Evolutionary conservation across 352 stramenopile species (phyloP).

Genomic region (Phytophthora palmivora): DNA sequence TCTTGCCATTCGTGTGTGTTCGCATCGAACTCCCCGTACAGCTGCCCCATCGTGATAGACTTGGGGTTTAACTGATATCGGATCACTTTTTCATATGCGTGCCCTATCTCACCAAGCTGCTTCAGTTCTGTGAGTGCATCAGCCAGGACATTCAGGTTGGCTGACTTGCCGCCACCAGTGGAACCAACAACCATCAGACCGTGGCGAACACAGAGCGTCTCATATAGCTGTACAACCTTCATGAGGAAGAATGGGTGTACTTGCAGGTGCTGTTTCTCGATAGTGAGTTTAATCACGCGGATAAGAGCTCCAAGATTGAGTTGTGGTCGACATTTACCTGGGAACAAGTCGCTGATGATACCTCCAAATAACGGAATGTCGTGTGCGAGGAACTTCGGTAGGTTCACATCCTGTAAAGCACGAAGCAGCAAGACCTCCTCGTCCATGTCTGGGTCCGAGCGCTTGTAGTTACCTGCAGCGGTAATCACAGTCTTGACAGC

Average conservation of each 20-base stretch:
- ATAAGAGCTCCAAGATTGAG: slow-evolving; percentile 92
- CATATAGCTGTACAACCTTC: slow-evolving; percentile 95
- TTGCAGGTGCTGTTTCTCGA: slow-evolving; percentile 86
- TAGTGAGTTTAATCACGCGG: slow-evolving; percentile 88
- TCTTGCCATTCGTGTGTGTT: slow-evolving; percentile 97
- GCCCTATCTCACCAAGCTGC: slow-evolving; percentile 69
- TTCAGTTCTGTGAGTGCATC: slow-evolving; percentile 90
- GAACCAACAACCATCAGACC: slow-evolving; percentile 96
- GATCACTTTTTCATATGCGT: slow-evolving; percentile 89
- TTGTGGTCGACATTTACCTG: slow-evolving; percentile 86
- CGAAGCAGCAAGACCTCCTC: slow-evolving; percentile 94
- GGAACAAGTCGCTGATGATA: slow-evolving; percentile 96
- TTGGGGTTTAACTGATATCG: slow-evolving; percentile 95
- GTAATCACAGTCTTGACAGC: slow-evolving; percentile 97
- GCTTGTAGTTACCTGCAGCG: slow-evolving; percentile 95
- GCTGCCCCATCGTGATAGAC: slow-evolving; percentile 95
- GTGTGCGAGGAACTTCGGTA: slow-evolving; percentile 96
- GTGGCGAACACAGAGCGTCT: slow-evolving; percentile 95
- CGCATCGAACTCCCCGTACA: slow-evolving; percentile 95
- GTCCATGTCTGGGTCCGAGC: slow-evolving; percentile 92
- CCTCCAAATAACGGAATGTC: slow-evolving; percentile 95
- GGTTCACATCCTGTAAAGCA: slow-evolving; percentile 94
- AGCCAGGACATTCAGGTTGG: slow-evolving; percentile 86
- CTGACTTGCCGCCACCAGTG: slow-evolving; percentile 93
- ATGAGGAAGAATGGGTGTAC: slow-evolving; percentile 92